Evolutionary conservation across 1,284 basidiomycete species (phyloP).

Genomic region (Tranzscheliella williamsii): DNA sequence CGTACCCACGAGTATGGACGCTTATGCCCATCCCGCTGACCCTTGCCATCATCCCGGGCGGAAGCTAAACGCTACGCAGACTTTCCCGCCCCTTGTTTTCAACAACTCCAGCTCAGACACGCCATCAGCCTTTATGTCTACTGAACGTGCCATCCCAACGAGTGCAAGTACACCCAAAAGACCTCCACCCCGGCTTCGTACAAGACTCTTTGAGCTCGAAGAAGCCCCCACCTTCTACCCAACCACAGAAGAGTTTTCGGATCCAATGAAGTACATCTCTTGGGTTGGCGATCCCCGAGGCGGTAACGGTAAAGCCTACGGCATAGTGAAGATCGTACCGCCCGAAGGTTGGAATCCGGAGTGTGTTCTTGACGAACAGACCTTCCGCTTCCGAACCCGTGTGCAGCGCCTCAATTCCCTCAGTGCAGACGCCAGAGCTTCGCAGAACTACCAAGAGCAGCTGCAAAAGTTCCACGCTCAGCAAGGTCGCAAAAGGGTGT

Average conservation of each 20-base stretch:
- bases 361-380: constrained; percentile 90
- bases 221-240: constrained; percentile 91
- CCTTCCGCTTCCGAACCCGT: constrained; percentile 91
- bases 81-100: constrained; percentile 27
- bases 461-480: constrained; percentile 70
- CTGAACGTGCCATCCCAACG: constrained; percentile 42
- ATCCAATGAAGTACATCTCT: constrained; percentile 94
- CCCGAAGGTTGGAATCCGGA: constrained; percentile 93
- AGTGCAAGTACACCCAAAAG: constrained; percentile 43
- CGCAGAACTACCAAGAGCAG: constrained; percentile 95
- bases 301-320: constrained; percentile 71
- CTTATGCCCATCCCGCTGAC: constrained; percentile 10
- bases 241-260: constrained; percentile 83
- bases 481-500: constrained; percentile 70
- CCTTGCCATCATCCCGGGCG: constrained; percentile 33
- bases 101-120: constrained; percentile 1
- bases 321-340: constrained; percentile 95
- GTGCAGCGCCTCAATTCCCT: constrained; percentile 94
- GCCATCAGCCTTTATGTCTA: neutral
- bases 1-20: neutral
- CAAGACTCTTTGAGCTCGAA: constrained; percentile 74
- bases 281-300: constrained; percentile 71
- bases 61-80: constrained; percentile 4
- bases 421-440: constrained; percentile 92
- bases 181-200: constrained; percentile 35